These are phyloP conservation scores for Mucor indicus DNA, from an alignment of 371 early-diverging fungal genomes.

Conservation along the genomic window DNA sequence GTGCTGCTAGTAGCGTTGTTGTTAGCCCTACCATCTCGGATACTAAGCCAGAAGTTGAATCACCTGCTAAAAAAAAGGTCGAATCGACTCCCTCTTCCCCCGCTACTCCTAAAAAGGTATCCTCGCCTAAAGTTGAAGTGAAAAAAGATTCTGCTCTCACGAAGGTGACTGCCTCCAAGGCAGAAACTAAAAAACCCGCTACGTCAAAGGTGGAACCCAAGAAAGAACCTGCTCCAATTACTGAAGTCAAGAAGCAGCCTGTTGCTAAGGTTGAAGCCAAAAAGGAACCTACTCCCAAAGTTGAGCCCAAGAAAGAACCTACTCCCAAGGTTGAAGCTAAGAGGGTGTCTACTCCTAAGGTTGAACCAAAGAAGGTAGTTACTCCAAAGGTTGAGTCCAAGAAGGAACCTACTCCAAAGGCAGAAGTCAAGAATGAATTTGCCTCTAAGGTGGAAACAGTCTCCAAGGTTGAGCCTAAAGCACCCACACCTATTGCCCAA, in stretches of 20 bases:
- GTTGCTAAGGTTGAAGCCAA: background rate
- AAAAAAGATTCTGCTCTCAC: background rate
- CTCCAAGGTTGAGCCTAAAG: slow-evolving; percentile 23
- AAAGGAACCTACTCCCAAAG: background rate
- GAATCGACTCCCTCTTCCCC: background rate
- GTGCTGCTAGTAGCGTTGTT: slow-evolving; percentile 3
- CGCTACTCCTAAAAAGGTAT: background rate
- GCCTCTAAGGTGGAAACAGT: too few relatives aligned
- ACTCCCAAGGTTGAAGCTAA: slow-evolving; percentile 10
- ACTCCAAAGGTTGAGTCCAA: slow-evolving; percentile 32
- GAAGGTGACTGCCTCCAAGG: background rate
- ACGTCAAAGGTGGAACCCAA: too few relatives aligned
- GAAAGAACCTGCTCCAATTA: slow-evolving; percentile 17
- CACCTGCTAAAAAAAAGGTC: background rate
- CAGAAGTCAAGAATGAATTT: too few relatives aligned
- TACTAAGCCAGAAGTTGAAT: background rate
- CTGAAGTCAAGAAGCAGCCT: background rate
- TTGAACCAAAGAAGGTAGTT: too few relatives aligned
- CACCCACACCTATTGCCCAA: too few relatives aligned
- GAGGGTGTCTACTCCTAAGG: slow-evolving; percentile 24
- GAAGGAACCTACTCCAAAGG: too few relatives aligned
- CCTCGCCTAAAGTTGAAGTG: too few relatives aligned
- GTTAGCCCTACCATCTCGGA: slow-evolving; percentile 2
- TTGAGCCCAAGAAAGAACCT: background rate
- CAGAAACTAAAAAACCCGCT: slow-evolving; percentile 2